Conservation (phyloP, 768 basidiomycete genomes). For the Mycena sanguinolenta region DNA sequence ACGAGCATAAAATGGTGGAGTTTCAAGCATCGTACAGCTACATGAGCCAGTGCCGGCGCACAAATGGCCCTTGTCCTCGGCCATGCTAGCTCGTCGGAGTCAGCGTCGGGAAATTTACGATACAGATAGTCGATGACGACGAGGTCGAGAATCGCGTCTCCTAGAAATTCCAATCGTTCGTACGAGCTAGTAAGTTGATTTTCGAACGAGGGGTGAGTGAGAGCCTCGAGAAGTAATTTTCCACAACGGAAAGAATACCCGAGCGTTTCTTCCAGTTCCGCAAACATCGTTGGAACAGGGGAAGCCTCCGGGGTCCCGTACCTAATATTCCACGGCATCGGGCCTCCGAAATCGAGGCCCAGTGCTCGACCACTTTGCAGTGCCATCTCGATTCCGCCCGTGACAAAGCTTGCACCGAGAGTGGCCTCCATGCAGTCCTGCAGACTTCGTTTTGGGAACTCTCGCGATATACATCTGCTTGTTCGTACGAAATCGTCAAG, state of each 20-base stretch:
- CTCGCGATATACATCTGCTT: conserved; percentile 54
- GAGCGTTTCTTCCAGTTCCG: conserved; percentile 69
- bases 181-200: conserved; percentile 65
- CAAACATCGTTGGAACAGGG: conserved; percentile 62
- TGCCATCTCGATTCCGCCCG: conserved; percentile 80
- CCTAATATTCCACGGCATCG: conserved; percentile 75
- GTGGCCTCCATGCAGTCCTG: conserved; percentile 93
- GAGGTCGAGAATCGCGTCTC: conserved; percentile 83
- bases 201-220: conserved; percentile 88
- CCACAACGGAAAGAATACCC: conserved; percentile 79
- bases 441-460: conserved; percentile 76
- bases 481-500: conserved; percentile 50
- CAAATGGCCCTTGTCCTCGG: conserved; percentile 82
- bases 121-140: conserved; percentile 82
- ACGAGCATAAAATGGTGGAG: conserved; percentile 80
- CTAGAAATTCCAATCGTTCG: conserved; percentile 90
- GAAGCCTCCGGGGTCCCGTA: conserved; percentile 54
- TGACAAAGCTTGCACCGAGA: conserved; percentile 80
- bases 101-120: conserved; percentile 75
- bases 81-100: conserved; percentile 82
- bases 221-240: conserved; percentile 78
- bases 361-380: conserved; percentile 74
- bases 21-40: conserved; percentile 74
- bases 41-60: conserved; percentile 75
- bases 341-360: conserved; percentile 80